Percentiles rank a stretch among this genome's conserved stretches.
phyloP scores from a whole-genome alignment of 192 early-diverging fungal genomes.

The Dimargaris xerosporica region DNA sequence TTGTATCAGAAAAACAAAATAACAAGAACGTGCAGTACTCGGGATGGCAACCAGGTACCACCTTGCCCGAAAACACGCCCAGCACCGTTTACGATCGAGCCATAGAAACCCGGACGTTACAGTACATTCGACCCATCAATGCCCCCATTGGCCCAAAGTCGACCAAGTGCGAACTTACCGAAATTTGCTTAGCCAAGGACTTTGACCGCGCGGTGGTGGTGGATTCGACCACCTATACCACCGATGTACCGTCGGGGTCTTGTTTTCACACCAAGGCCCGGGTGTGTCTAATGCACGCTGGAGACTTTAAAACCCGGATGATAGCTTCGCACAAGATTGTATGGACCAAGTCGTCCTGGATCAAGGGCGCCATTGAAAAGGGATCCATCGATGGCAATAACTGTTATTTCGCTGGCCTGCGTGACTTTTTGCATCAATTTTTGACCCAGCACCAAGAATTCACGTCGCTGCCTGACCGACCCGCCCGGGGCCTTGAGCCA shows the following conservation, averaged over 20 bases:
- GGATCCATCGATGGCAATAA: slow-evolving; percentile 31
- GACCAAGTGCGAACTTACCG: slow-evolving; percentile 23
- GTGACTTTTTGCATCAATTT: neutral
- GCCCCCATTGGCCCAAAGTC: slow-evolving; percentile 33
- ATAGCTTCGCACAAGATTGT: slow-evolving; percentile 29
- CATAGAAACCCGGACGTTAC: slow-evolving; percentile 24
- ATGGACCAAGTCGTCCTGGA: slow-evolving; percentile 33
- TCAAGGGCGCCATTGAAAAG: slow-evolving; percentile 30
- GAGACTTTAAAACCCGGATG: slow-evolving; percentile 16
- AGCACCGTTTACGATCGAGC: slow-evolving; percentile 1
- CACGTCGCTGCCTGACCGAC: neutral
- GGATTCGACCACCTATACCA: slow-evolving; percentile 26
- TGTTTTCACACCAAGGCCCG: slow-evolving; percentile 30
- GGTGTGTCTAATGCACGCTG: slow-evolving; percentile 27
- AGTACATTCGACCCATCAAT: slow-evolving; percentile 27
- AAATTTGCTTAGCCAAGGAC: slow-evolving; percentile 17
- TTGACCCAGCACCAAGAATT: slow-evolving; percentile 3
- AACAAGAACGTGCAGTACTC: neutral
- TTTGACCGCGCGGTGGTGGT: slow-evolving; percentile 21
- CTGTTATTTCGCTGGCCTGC: slow-evolving; percentile 3
- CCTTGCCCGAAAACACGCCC: neutral
- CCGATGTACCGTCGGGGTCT: slow-evolving; percentile 29
- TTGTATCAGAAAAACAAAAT: slow-evolving; percentile 1
- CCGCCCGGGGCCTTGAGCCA: neutral
- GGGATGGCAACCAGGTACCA: neutral